These are phyloP conservation scores for Spergularia bocconei DNA, from an alignment of 148 eudicot species.

Conservation along the genomic window DNA sequence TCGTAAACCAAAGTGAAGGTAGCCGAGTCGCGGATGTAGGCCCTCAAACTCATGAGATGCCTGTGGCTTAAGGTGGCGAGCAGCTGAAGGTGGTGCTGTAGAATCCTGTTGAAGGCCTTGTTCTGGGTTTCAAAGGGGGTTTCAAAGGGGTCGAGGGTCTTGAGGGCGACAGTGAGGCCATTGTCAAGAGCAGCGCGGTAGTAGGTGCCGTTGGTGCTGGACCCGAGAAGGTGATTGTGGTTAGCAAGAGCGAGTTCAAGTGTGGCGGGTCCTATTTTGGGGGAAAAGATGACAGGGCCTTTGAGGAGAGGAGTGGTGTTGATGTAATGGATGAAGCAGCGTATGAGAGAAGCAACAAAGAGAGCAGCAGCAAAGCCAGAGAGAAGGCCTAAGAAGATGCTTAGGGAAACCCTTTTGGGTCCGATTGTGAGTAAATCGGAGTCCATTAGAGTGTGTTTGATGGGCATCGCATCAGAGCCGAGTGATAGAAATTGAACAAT, in stretches of 20 bases:
- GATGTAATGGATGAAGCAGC: constrained; percentile 52
- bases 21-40: constrained; percentile 58
- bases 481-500: too few species aligned
- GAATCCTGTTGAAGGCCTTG: constrained; percentile 52
- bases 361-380: constrained; percentile 50
- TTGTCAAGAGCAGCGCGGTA: constrained; percentile 66
- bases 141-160: constrained; percentile 59
- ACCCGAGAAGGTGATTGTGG: constrained; percentile 51
- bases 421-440: constrained; percentile 22
- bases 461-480: constrained; percentile 9
- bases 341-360: constrained; percentile 47
- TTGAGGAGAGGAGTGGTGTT: constrained; percentile 63
- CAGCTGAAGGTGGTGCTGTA: constrained; percentile 61
- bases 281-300: constrained; percentile 84
- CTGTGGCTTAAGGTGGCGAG: constrained; percentile 67
- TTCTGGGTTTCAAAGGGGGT: constrained; percentile 37
- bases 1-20: constrained; percentile 66
- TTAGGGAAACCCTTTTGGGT: constrained; percentile 42
- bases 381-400: constrained; percentile 55
- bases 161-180: constrained; percentile 68
- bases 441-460: constrained; percentile 19
- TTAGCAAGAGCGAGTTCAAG: constrained; percentile 58
- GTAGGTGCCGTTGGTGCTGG: constrained; percentile 61
- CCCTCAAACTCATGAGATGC: constrained; percentile 80
- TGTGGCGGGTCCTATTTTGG: constrained; percentile 54